Conservation (phyloP, 2,329 filamentous ascomycete genomes). For the Blastomyces gilchristii region DNA sequence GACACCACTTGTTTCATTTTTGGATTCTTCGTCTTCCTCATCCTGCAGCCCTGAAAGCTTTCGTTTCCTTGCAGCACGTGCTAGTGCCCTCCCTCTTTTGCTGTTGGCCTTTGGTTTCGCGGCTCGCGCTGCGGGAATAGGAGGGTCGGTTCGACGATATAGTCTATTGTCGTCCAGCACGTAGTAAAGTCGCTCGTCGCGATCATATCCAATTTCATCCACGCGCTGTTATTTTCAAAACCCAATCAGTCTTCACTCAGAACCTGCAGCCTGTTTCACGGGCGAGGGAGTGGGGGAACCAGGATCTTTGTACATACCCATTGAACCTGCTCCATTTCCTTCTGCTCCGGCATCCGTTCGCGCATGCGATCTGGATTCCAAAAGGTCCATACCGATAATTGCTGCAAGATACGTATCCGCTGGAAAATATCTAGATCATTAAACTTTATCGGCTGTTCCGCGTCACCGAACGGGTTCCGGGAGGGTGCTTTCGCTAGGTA, state of each 20-base stretch:
- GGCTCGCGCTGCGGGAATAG: conserved; percentile 44
- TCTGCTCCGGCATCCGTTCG: conserved; percentile 73
- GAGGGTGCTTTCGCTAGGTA: conserved; percentile 68
- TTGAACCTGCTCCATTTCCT: conserved; percentile 66
- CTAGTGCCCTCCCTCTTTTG: conserved; percentile 53
- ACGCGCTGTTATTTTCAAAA: conserved; percentile 30
- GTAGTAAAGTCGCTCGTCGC: conserved; percentile 75
- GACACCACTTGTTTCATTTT: conserved; percentile 31
- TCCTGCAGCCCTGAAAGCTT: conserved; percentile 39
- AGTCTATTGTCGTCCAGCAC: conserved; percentile 89
- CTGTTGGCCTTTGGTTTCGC: conserved; percentile 55
- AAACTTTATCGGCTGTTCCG: conserved; percentile 63
- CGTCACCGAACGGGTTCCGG: conserved; percentile 73
- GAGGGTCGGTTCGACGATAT: conserved; percentile 75
- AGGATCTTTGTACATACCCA: conserved; percentile 54
- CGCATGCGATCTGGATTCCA: conserved; percentile 77
- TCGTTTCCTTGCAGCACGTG: conserved; percentile 62
- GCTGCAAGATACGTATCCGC: conserved; percentile 71
- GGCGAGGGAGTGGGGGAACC: neutral
- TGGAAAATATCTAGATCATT: conserved; percentile 69
- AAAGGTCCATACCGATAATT: conserved; percentile 82
- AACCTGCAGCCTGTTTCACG: neutral
- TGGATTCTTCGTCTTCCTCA: conserved; percentile 37
- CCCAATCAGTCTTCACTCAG: neutral
- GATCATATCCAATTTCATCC: conserved; percentile 62